These are phyloP conservation scores for Fusarium brevicatenulatum DNA, from an alignment of 2,329 filamentous ascomycete species.

Conservation along the genomic window DNA sequence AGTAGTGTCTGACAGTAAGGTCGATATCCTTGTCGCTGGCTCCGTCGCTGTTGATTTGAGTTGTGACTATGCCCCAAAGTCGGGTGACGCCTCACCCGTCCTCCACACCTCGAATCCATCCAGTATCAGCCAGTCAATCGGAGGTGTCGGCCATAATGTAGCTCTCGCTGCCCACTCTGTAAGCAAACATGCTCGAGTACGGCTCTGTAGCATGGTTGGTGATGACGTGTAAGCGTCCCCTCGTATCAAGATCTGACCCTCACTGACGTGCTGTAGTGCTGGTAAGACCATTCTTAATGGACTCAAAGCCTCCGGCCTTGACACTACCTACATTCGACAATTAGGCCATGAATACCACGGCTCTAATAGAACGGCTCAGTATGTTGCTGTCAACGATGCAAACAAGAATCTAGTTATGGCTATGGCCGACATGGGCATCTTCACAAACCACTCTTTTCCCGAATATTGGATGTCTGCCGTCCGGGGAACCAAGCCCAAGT, in stretches of 20 bases:
- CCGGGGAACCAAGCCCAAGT: slow-evolving; percentile 68
- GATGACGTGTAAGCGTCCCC: slow-evolving; percentile 71
- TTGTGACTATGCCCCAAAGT: slow-evolving; percentile 72
- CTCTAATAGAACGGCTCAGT: slow-evolving; percentile 82
- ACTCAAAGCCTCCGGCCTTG: slow-evolving; percentile 72
- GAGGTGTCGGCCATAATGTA: slow-evolving; percentile 93
- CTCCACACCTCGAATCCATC: slow-evolving; percentile 89
- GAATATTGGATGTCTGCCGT: slow-evolving; percentile 71
- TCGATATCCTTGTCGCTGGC: slow-evolving; percentile 87
- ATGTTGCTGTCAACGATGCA: slow-evolving; percentile 87
- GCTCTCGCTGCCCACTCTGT: slow-evolving; percentile 81
- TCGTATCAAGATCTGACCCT: background rate
- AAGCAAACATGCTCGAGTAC: slow-evolving; percentile 69
- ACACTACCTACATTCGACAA: slow-evolving; percentile 69
- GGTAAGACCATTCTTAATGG: slow-evolving; percentile 77
- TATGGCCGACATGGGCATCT: slow-evolving; percentile 95
- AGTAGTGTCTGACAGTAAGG: slow-evolving; percentile 41
- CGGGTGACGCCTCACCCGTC: slow-evolving; percentile 54
- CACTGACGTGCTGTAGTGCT: slow-evolving; percentile 58
- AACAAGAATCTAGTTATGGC: slow-evolving; percentile 87
- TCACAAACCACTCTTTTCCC: slow-evolving; percentile 66
- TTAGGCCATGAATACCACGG: slow-evolving; percentile 60
- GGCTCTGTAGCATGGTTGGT: slow-evolving; percentile 83
- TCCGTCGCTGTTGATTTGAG: slow-evolving; percentile 88
- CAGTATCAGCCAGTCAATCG: slow-evolving; percentile 81